These are phyloP conservation scores for Phialemoniopsis sp. DNA, from an alignment of 2,329 filamentous ascomycete genomes.

Conservation along the genomic window DNA sequence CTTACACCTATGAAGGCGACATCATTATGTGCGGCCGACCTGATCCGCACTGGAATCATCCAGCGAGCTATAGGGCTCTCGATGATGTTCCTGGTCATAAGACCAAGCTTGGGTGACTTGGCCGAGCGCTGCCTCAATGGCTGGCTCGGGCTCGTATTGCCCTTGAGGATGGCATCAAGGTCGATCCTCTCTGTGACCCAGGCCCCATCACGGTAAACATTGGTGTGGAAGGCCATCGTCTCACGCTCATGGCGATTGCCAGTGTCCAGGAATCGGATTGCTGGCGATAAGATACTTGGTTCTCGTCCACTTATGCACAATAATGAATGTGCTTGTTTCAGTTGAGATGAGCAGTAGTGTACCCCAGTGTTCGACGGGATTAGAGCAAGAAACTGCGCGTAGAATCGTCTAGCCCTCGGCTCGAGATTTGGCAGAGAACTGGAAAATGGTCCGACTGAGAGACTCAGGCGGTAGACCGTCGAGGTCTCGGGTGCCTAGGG, in stretches of 20 bases:
- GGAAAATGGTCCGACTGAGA: no score
- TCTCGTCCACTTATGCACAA: no score
- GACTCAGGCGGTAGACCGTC: no score
- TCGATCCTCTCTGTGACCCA: conserved; percentile 53
- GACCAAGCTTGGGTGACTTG: conserved; percentile 54
- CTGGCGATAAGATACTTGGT: no score
- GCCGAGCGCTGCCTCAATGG: conserved; percentile 20
- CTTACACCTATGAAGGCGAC: conserved; percentile 79
- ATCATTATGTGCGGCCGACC: conserved; percentile 69
- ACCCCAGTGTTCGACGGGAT: no score
- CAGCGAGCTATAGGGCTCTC: conserved; percentile 71
- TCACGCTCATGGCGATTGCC: conserved; percentile 13
- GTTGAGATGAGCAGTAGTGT: no score
- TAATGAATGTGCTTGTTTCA: no score
- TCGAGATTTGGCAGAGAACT: no score
- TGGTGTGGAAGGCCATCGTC: conserved; percentile 48
- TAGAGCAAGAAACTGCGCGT: no score
- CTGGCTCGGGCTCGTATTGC: conserved; percentile 23
- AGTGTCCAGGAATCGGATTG: no score
- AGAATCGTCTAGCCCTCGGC: no score
- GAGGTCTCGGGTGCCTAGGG: no score
- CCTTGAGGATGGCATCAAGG: conserved; percentile 36
- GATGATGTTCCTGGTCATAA: conserved; percentile 76
- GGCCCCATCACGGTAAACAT: conserved; percentile 46
- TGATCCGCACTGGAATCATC: conserved; percentile 76